phyloP scores from a whole-genome alignment of 768 basidiomycete species.

The Leccinellum luteum region DNA sequence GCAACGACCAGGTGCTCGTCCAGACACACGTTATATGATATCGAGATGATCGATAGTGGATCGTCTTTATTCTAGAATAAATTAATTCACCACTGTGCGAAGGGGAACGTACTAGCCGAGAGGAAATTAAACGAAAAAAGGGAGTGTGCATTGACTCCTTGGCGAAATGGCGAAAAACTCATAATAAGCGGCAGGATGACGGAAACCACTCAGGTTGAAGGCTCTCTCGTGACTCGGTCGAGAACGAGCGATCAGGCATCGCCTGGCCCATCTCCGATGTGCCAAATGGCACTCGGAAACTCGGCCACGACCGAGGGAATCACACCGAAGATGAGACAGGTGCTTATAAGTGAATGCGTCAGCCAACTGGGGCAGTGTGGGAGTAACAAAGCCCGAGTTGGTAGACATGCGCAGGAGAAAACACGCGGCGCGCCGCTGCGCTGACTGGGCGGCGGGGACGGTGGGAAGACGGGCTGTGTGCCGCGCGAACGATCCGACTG shows the following conservation, averaged over 20 bases:
- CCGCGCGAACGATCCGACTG: neutral
- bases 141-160: neutral
- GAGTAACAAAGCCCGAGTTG: neutral
- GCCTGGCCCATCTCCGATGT: neutral
- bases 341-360: neutral
- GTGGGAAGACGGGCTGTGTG: conserved; percentile 18
- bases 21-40: neutral
- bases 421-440: conserved; percentile 21
- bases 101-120: conserved; percentile 5
- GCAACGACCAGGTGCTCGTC: neutral
- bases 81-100: neutral
- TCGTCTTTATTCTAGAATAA: conserved; percentile 6
- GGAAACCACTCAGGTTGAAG: neutral
- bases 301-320: neutral
- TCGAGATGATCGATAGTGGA: conserved; percentile 18
- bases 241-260: neutral
- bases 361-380: neutral
- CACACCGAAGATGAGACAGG: neutral
- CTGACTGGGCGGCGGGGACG: conserved; percentile 3
- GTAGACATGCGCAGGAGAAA: conserved; percentile 8
- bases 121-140: conserved; percentile 5
- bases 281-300: neutral
- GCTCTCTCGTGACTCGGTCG: neutral
- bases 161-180: neutral
- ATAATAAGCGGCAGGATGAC: conserved; percentile 5